A percentile compares a stretch with the other conserved stretches of the same genome.
These are phyloP conservation scores for Aspergillus nomiae DNA, from an alignment of 2,329 filamentous ascomycete genomes.

Conservation along the genomic window DNA sequence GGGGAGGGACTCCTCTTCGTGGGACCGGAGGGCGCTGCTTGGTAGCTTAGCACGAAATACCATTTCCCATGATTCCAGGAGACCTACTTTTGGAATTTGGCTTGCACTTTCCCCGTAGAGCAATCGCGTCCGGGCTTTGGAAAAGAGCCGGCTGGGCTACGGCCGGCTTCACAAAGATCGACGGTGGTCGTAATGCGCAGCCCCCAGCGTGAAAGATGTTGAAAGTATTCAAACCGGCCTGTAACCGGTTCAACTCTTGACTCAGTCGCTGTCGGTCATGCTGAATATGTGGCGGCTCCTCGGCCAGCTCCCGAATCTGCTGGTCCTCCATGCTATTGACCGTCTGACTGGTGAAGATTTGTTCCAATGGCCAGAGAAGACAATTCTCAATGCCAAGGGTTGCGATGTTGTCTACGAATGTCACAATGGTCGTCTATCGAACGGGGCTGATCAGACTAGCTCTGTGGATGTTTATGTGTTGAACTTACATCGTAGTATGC, in stretches of 20 bases:
- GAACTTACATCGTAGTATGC: slow-evolving; percentile 28
- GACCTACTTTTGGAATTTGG: background rate
- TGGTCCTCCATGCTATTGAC: slow-evolving; percentile 41
- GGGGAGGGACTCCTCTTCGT: no score
- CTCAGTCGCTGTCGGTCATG: slow-evolving; percentile 18
- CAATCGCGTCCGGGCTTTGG: background rate
- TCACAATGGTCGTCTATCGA: slow-evolving; percentile 37
- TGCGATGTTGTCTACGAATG: slow-evolving; percentile 52
- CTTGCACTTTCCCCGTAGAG: background rate
- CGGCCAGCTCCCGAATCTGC: slow-evolving; percentile 42
- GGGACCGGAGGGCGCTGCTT: no score
- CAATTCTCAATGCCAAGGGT: slow-evolving; percentile 54
- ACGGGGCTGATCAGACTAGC: background rate
- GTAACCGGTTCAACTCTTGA: slow-evolving; percentile 22
- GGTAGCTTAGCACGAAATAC: no score
- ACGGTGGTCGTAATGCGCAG: background rate
- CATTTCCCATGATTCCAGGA: background rate
- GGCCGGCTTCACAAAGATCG: background rate
- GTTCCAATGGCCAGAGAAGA: slow-evolving; percentile 45
- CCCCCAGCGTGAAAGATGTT: slow-evolving; percentile 1
- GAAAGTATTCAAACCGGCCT: slow-evolving; percentile 9
- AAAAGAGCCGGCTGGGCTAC: background rate
- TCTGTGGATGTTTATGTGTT: background rate
- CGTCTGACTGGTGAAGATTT: slow-evolving; percentile 43
- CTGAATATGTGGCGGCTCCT: slow-evolving; percentile 17